Evolutionary conservation across 495 filamentous ascomycete genomes (phyloP), one percentile per base, ranked within the genome.

Genomic region (Delitschia confertaspora): DNA sequence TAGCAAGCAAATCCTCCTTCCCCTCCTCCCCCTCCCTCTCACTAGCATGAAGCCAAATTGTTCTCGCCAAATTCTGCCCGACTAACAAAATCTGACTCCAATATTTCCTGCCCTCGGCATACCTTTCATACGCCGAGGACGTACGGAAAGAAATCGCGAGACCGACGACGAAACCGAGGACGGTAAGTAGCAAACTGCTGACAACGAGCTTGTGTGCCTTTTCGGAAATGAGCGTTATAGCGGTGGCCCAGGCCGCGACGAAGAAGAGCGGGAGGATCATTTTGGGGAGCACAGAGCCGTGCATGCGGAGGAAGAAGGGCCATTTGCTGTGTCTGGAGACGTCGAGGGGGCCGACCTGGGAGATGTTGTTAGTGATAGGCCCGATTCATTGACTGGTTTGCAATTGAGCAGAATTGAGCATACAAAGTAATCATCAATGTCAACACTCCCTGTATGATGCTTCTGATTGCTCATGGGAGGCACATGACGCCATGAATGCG

Each of bases 81-180:
- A 77, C 72, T 26, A 85, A 73, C 30, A 78, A 76, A 18, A 94
- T 66, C 40, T 81, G 75, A 8, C 80, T 70, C 85, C 85, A 94
- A 59, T 79, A 84, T 45, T 80, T 78, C 14, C 84, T 70, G 14
- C 82, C 83, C 40, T 93, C 82, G 31, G 74, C 72, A 59, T 82
- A 84, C 60, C 70, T 69, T 60, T 93, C 87, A 56, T 94, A 94
- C 3, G 85, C 86, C 13, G 84, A 86, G 1, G 83, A 83, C 51
- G 79, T 86, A 35, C 86, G 80, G 69, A 94, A 93, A 14, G 83
- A 88, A 50, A 94, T 66, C 1, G 83, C 75, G 59, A 93, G 62
- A 71, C 82, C 83, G 56, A 94, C 84, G 48, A 93, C 84, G 69
- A 94, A 93, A 80, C 87, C 86, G 24, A 85, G 75, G 6, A 94